These are phyloP conservation scores for Protomyces pachydermus DNA, from an alignment of 1,139 yeast species.

Conservation along the genomic window DNA sequence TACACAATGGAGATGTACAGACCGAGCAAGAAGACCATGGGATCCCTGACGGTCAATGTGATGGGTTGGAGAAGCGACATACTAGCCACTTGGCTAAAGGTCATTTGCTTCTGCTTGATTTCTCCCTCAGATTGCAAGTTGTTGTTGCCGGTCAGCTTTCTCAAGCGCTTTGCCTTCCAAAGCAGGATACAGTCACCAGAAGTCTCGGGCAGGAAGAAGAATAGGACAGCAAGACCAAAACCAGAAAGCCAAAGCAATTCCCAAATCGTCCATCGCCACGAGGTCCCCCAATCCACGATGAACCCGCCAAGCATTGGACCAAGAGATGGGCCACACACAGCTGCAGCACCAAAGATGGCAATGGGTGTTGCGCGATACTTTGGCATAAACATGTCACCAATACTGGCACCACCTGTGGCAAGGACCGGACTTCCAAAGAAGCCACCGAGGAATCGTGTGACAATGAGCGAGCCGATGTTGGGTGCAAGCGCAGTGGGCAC, in stretches of 20 bases:
- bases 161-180: conserved; percentile 58
- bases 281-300: conserved; percentile 55
- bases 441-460: conserved; percentile 75
- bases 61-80: conserved; percentile 52
- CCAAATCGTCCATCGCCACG: conserved; percentile 61
- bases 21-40: conserved; percentile 37
- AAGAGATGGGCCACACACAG: conserved; percentile 64
- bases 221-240: conserved; percentile 59
- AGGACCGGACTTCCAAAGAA: conserved; percentile 77
- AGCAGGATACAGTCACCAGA: conserved; percentile 80
- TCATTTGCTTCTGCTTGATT: conserved; percentile 40
- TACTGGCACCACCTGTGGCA: conserved; percentile 82
- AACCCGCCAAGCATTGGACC: conserved; percentile 77
- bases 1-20: conserved; percentile 51
- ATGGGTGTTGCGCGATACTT: conserved; percentile 55
- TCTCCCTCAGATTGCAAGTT: conserved; percentile 55
- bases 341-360: conserved; percentile 47
- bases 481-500: conserved; percentile 56
- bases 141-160: conserved; percentile 29
- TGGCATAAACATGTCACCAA: conserved; percentile 67
- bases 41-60: conserved; percentile 50
- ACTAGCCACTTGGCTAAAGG: conserved; percentile 14
- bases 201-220: conserved; percentile 67
- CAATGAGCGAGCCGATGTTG: conserved; percentile 49
- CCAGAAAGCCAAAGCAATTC: conserved; percentile 44